These are phyloP conservation scores for Colletotrichum graminicola DNA, from an alignment of 2,329 filamentous ascomycete species.

Conservation along the genomic window DNA sequence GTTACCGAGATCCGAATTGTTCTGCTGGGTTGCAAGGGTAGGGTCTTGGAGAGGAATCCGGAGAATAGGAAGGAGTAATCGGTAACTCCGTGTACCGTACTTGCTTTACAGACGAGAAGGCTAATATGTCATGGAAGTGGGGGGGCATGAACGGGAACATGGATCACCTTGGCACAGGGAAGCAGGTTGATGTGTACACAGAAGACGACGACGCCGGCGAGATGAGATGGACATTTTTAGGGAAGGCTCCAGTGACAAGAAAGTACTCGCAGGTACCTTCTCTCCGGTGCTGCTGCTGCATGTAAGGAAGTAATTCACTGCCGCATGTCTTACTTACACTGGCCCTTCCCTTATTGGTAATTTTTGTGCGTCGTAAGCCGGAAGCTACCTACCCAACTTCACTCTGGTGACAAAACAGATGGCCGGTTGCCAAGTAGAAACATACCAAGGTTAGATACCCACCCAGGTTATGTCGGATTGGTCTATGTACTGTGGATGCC, in stretches of 20 bases:
- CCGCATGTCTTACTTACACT: slow-evolving; percentile 19
- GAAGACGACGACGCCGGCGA: not conserved
- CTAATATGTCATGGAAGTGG: slow-evolving; percentile 23
- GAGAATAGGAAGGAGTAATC: not conserved
- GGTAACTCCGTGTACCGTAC: not conserved
- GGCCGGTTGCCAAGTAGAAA: too few relatives aligned
- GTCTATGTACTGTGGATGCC: too few relatives aligned
- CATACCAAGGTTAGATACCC: too few relatives aligned
- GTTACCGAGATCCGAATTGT: slow-evolving; percentile 12
- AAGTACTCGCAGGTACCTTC: not conserved
- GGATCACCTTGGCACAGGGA: slow-evolving; percentile 32
- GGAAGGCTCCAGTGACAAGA: slow-evolving; percentile 2
- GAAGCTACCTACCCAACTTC: too few relatives aligned
- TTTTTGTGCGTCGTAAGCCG: too few relatives aligned
- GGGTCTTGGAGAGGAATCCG: slow-evolving; percentile 6
- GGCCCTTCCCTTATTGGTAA: slow-evolving; percentile 16
- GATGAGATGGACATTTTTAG: not conserved
- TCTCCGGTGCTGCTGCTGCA: slow-evolving; percentile 3
- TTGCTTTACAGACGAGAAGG: not conserved
- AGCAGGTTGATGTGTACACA: not conserved
- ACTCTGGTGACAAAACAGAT: too few relatives aligned
- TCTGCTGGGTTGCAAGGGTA: slow-evolving; percentile 1
- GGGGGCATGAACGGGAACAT: slow-evolving; percentile 1
- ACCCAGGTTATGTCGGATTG: too few relatives aligned
- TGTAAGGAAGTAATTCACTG: slow-evolving; percentile 31